Percentiles rank a stretch among this genome's conserved stretches.
Conservation (phyloP, 768 basidiomycete species). For the Tubosaeta sp. region DNA sequence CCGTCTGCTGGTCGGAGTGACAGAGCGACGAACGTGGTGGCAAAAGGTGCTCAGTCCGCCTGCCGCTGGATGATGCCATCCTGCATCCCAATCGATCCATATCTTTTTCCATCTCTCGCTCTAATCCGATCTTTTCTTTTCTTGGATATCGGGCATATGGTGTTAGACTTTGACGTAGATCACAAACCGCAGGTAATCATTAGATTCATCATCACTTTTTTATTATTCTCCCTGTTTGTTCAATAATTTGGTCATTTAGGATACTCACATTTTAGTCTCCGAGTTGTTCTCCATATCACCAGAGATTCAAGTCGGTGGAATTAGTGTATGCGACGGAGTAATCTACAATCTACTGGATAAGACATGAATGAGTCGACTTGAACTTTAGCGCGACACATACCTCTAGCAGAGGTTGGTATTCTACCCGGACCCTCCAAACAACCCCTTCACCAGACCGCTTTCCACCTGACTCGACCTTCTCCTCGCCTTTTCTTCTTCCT, state of each 20-base stretch:
- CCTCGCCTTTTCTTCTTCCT: constrained; percentile 3
- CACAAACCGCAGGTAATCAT: not conserved
- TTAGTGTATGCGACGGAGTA: constrained; percentile 1
- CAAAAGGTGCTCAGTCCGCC: constrained; percentile 27
- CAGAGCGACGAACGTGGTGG: constrained; percentile 30
- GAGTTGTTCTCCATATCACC: not conserved
- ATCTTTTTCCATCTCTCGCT: not conserved
- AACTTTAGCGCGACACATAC: not conserved
- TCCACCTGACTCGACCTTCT: constrained; percentile 2
- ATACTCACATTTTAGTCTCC: constrained; percentile 1
- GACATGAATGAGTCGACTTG: not conserved
- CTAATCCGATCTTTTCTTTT: not conserved
- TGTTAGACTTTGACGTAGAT: not conserved
- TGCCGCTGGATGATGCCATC: constrained; percentile 3
- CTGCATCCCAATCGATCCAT: not conserved
- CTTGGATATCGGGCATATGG: not conserved
- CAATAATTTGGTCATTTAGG: not conserved
- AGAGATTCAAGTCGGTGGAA: not conserved
- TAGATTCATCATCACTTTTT: not conserved
- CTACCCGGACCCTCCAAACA: constrained; percentile 13
- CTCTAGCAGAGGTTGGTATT: not conserved
- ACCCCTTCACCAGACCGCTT: constrained; percentile 11
- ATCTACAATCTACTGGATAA: not conserved
- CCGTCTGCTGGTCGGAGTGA: not conserved
- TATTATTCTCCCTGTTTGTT: not conserved